Evolutionary conservation across 2,329 filamentous ascomycete species (phyloP), one percentile per base, ranked within the genome.

Genomic region (Fusarium brachygibbosum): DNA sequence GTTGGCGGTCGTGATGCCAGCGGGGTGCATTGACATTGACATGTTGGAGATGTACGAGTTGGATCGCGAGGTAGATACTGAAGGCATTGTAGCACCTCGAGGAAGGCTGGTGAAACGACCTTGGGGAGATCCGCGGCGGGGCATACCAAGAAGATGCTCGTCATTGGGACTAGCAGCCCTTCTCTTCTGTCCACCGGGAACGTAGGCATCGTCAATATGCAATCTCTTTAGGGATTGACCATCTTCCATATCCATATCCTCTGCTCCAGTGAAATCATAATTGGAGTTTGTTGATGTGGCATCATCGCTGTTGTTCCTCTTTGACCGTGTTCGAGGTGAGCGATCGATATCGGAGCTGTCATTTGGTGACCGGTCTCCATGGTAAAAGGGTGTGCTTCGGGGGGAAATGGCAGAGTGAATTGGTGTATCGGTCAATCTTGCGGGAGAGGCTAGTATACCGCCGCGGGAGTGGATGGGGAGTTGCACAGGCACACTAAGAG

Each of bases 81-180:
- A 82, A 6, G 84, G 81, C 16, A 84, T 72, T 14, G 82, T 82
- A 19, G 70, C 73, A 48, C 80, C 80, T 34, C 85, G 82, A 7
- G 83, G 79, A 25, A 84, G 82, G 4, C 82, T 77, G 10, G 81
- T 79, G 7, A 88, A 79, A 9, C 86, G 80, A 16, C 85, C 82
- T 2, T 83, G 83, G 1, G 87, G 86, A 4, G 86, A 88, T 7
- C 82, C 82, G 14, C 85, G 82, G 52, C 85, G 83, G 29, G 82
- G 80, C 31, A 79, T 77, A 4, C 78, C 62, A 31, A 82, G 75
- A 17, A 79, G 72, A 9, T 80, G 75, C 29, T 87, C 85, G 13
- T 85, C 85, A 4, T 80, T 84, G 2, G 86, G 86, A 28, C 86
- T 88, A 1, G 85, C 86, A 3, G 86, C 86, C 38, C 86, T 81